These are phyloP conservation scores for Diphasiastrum complanatum DNA, from an alignment of 83 land plant genomes.

Conservation along the genomic window DNA sequence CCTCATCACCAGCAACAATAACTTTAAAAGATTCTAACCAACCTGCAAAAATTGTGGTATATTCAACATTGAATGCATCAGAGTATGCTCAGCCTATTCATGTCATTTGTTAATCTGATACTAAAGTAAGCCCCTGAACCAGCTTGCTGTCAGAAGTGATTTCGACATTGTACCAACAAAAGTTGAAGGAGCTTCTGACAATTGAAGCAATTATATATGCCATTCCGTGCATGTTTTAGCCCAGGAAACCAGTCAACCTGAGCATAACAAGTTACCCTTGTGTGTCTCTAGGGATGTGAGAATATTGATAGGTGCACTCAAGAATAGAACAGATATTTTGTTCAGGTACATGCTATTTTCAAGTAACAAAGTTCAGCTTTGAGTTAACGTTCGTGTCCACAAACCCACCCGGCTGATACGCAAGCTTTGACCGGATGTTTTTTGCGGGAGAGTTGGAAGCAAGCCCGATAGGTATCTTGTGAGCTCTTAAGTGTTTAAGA, in stretches of 20 bases:
- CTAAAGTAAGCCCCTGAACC: no score
- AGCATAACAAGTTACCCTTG: background rate
- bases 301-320: no score
- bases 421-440: constrained; percentile 55
- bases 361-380: background rate
- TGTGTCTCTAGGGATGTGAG: no score
- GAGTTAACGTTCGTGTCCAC: background rate
- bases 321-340: background rate
- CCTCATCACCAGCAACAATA: constrained; percentile 90
- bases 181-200: no score
- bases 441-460: constrained; percentile 65
- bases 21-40: constrained; percentile 76
- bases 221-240: constrained; percentile 4
- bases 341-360: no score
- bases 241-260: background rate
- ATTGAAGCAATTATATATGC: background rate
- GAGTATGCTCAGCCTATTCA: background rate
- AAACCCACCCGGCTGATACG: constrained; percentile 48
- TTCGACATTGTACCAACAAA: no score
- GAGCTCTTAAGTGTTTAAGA: constrained; percentile 51
- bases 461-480: constrained; percentile 62
- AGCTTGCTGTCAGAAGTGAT: no score
- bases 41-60: constrained; percentile 39
- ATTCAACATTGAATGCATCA: no score
- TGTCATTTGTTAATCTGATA: no score